Evolutionary conservation across 352 stramenopile species (phyloP), one percentile per base, ranked within the genome.

Genomic region (Phytopythium boreale): DNA sequence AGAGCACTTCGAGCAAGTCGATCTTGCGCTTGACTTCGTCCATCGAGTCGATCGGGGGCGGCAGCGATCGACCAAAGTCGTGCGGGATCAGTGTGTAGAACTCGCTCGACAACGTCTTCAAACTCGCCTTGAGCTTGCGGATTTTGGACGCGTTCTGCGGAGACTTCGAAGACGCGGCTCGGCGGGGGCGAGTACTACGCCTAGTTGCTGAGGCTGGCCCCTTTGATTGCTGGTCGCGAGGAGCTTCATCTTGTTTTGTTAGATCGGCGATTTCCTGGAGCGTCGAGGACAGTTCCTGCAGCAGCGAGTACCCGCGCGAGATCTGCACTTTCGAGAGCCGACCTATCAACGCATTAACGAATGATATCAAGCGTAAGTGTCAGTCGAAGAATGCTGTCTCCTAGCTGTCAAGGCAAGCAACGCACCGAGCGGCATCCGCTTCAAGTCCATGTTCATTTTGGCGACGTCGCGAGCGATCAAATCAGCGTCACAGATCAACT

Each of bases 61-160:
- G 83, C 31, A 89, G 55, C 19, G 72, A 68, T 22, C 78, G 73
- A 0, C 83, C 80, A 64, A 90, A 89, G 34, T 92, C 76, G 55
- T 92, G 83, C 14, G 83, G 83, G 49, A 92, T 87, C 34, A 92
- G 47, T 31, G 80, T 82, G 71, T 92, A 92, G 55, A 92, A 90
- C 12, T 84, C 75, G 49, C 74, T 89, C 11, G 79, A 82, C 0
- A 89, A 67, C 22, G 72, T 43, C 56, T 90, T 92, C 8, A 92
- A 64, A 24, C 79, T 72, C 4, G 31, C 67, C 59, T 87, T 89
- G 15, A 84, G 67, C 34, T 72, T 70, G 58, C 72, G 66, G 15
- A 83, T 69, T 39, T 77, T 61, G 17, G 66, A 47, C 34, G 75
- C 60, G 64, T 69, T 74, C 24, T 56, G 49, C 1, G 26, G 2